Percentiles rank a stretch among this genome's conserved stretches.
These are phyloP conservation scores for Moesziomyces antarcticus DNA, from an alignment of 1,284 basidiomycete genomes.

Conservation along the genomic window DNA sequence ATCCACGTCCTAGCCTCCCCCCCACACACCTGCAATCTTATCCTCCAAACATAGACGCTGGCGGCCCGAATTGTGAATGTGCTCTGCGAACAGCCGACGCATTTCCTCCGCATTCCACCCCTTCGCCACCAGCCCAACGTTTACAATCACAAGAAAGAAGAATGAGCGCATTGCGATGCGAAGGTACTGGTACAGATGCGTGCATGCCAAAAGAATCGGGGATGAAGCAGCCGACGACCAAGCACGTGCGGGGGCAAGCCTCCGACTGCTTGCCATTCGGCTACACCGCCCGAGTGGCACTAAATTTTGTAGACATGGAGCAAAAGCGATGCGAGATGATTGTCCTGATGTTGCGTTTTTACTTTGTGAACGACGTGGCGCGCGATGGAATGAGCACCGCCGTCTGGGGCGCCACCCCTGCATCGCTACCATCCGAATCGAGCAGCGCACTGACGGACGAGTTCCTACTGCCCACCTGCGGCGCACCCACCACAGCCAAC, in stretches of 20 bases:
- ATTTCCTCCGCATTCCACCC: too few species aligned
- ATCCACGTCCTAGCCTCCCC: not conserved
- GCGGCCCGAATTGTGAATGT: too few species aligned
- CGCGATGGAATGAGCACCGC: conserved; percentile 25
- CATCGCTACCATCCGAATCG: conserved; percentile 43
- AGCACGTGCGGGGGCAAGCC: not conserved
- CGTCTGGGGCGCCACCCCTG: conserved; percentile 14
- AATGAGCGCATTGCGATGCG: conserved; percentile 10
- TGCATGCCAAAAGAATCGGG: not conserved
- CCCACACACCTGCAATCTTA: not conserved
- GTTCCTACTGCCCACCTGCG: conserved; percentile 12
- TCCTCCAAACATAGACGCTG: too few species aligned
- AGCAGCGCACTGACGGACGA: conserved; percentile 30
- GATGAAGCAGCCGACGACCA: not conserved
- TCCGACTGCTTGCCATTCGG: too few species aligned
- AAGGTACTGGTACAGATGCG: conserved; percentile 25
- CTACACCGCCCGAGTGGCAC: not conserved
- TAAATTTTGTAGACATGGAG: not conserved
- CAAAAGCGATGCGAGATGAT: not conserved
- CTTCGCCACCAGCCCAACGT: too few species aligned
- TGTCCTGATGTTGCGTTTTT: not conserved
- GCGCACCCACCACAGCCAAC: conserved; percentile 6
- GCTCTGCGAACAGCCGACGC: too few species aligned
- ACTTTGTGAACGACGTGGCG: conserved; percentile 8
- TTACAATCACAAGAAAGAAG: too few species aligned